Conservation (phyloP, 306 rosid species). For the Quercus bicolor region DNA sequence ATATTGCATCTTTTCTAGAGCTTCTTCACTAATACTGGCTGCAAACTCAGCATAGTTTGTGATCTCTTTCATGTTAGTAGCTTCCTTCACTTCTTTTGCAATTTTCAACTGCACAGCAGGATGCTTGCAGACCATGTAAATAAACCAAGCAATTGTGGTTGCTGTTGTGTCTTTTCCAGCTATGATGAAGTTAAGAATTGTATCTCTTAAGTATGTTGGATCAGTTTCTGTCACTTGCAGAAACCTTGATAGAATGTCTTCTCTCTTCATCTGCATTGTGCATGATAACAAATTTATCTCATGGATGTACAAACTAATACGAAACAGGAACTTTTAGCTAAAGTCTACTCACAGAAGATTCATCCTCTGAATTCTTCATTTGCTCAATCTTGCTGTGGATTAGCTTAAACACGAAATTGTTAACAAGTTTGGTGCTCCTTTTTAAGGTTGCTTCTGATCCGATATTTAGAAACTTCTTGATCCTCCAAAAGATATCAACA, state of each 20-base stretch:
- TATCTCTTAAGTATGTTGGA: slow-evolving; percentile 50
- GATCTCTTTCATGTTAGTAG: slow-evolving; percentile 28
- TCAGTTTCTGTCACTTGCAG: slow-evolving; percentile 39
- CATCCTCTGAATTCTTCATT: slow-evolving; percentile 35
- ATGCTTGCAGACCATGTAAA: slow-evolving; percentile 65
- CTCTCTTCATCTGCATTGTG: slow-evolving; percentile 41
- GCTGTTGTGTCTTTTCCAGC: slow-evolving; percentile 84
- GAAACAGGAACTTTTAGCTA: slow-evolving; percentile 6
- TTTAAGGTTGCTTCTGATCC: slow-evolving; percentile 62
- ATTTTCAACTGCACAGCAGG: slow-evolving; percentile 59
- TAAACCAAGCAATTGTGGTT: slow-evolving; percentile 68
- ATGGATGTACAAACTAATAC: neutral
- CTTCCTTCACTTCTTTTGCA: slow-evolving; percentile 59
- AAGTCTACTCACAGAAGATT: slow-evolving; percentile 40
- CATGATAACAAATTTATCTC: slow-evolving; percentile 4
- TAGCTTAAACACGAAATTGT: slow-evolving; percentile 52
- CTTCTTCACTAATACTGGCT: slow-evolving; percentile 43
- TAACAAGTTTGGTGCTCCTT: slow-evolving; percentile 30
- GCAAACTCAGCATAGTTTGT: slow-evolving; percentile 42
- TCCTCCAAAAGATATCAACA: slow-evolving; percentile 67
- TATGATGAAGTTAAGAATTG: slow-evolving; percentile 57
- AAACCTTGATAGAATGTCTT: slow-evolving; percentile 72
- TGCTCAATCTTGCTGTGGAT: slow-evolving; percentile 46
- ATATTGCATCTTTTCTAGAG: slow-evolving; percentile 64
- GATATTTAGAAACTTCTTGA: slow-evolving; percentile 63